Percentiles rank a stretch among this genome's conserved stretches.
Conservation (phyloP, 495 filamentous ascomycete species). For the Glarea lozoyensis region DNA sequence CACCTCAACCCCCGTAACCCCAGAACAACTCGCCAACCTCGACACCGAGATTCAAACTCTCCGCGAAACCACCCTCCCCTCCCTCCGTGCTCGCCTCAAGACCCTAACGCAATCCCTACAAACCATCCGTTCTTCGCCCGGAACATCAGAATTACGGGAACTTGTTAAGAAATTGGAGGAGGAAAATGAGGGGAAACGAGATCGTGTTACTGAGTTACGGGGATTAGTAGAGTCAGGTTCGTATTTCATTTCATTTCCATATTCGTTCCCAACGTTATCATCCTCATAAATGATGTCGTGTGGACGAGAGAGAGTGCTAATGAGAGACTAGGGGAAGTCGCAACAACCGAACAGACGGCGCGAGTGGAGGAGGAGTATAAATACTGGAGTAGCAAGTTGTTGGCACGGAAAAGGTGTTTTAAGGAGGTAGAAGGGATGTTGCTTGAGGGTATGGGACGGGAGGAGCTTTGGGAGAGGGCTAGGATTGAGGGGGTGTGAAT, state of each 20-base stretch:
- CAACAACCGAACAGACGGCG: constrained; percentile 38
- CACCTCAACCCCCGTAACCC: constrained; percentile 30
- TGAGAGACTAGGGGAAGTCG: constrained; percentile 8
- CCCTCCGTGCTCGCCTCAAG: constrained; percentile 42
- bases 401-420: constrained; percentile 40
- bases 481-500: constrained; percentile 17
- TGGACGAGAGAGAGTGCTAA: constrained; percentile 20
- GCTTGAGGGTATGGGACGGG: constrained; percentile 33
- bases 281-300: too few relatives aligned
- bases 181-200: constrained; percentile 33
- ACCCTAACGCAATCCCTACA: constrained; percentile 37
- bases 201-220: constrained; percentile 29
- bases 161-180: constrained; percentile 35
- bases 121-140: constrained; percentile 38
- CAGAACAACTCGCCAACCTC: constrained; percentile 37
- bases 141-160: constrained; percentile 40
- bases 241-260: too few relatives aligned
- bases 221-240: too few relatives aligned
- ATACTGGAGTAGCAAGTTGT: constrained; percentile 39
- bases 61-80: constrained; percentile 36
- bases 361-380: constrained; percentile 39
- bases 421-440: constrained; percentile 39
- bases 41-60: constrained; percentile 42
- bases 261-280: too few relatives aligned
- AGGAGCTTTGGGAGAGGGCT: constrained; percentile 23